Evolutionary conservation across 768 basidiomycete genomes (phyloP).

Genomic region (Rubroboletus pulcherrimus): DNA sequence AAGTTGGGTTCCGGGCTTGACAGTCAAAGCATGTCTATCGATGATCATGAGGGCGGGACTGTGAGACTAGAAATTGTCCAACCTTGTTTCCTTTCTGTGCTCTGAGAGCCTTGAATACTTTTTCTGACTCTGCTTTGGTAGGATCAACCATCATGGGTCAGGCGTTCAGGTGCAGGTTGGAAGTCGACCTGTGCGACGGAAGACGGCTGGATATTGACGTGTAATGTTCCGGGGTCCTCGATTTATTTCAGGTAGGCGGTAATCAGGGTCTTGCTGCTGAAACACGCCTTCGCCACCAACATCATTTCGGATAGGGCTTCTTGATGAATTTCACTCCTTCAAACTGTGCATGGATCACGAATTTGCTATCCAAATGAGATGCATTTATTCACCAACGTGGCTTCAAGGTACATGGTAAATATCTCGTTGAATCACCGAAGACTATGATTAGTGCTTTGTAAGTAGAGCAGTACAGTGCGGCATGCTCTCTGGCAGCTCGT

Average conservation of each 20-base stretch:
- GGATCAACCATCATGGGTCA: constrained; percentile 60
- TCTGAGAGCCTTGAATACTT: constrained; percentile 78
- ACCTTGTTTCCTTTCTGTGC: constrained; percentile 89
- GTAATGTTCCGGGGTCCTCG: constrained; percentile 18
- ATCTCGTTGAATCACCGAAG: not conserved
- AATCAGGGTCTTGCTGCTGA: constrained; percentile 9
- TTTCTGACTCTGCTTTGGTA: constrained; percentile 82
- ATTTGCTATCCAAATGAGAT: not conserved
- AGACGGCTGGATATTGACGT: constrained; percentile 12
- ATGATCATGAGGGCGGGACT: constrained; percentile 6
- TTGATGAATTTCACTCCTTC: not conserved
- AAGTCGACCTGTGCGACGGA: constrained; percentile 6
- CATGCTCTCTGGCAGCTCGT: not conserved
- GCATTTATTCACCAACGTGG: not conserved
- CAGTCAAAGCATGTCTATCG: constrained; percentile 89
- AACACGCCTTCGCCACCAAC: no score
- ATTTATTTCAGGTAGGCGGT: not conserved
- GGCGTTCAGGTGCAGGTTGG: not conserved
- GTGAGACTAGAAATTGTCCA: not conserved
- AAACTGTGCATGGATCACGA: not conserved
- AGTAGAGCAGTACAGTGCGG: no score
- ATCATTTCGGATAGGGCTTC: no score
- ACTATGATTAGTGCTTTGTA: not conserved
- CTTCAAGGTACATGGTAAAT: not conserved
- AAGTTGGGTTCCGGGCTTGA: constrained; percentile 92